Evolutionary conservation across 257 asterid species (phyloP), one percentile per base, ranked within the genome.

Genomic region (Penstemon eatonii): DNA sequence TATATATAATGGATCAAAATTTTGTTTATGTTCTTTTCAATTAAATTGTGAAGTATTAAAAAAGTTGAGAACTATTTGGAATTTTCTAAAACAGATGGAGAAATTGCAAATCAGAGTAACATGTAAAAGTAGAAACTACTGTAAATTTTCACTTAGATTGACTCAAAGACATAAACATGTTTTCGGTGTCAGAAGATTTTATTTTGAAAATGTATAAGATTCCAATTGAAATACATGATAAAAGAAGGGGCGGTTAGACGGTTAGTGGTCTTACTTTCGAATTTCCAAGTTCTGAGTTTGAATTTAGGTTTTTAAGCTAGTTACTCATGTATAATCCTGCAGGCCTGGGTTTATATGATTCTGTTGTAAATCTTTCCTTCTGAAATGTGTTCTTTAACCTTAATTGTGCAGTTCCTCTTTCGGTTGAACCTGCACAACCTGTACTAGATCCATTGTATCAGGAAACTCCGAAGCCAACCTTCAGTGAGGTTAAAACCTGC

Each of bases 381-480:
- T 25, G 66, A 63, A 49, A 55, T 11, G n/a, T 66, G 19, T 47
- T 64, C 45, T 45, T 53, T 60, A 7, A 53, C 18, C 68, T 44
- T 25, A 25, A 25, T 25, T 72, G 19, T 62, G 67, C 81, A 89
- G 98, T 86, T 74, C 86, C 92, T 62, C 92, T 89, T 61, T 66
- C 75, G 12, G 81, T 89, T 78, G 78, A 78, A 72, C 86, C 84
- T 67, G 91, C 84, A n/a, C 45, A 86, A 74, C 95, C 93, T 40
- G 86, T 89, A 69, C 54, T 7, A 60, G 90, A 86, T 68, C 98
- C 98, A 38, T 44, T 89, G 73, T 89, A 68, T 80, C 96, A 92
- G 75, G 93, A 92, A 64, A 79, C 47, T 75, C 88, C 87, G 13
- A 88, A 56, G 82, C 95, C 96, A 63, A 80, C 75, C 52, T 86